Evolutionary conservation across 2,329 filamentous ascomycete genomes (phyloP).

Genomic region (Colletotrichum brevisporum): DNA sequence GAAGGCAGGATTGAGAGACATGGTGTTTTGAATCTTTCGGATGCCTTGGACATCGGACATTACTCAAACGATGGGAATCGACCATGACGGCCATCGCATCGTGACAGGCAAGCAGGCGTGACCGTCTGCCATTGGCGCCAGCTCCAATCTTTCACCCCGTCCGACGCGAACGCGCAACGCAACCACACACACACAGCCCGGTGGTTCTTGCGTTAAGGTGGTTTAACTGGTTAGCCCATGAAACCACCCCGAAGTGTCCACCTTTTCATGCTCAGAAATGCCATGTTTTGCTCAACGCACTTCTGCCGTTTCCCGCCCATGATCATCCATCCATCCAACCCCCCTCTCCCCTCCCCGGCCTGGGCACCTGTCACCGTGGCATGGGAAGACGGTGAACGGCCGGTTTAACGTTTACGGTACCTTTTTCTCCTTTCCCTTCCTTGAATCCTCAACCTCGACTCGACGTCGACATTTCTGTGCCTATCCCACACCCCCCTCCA

Average conservation of each 20-base stretch:
- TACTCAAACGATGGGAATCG: slow-evolving; percentile 30
- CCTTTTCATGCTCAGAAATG: slow-evolving; percentile 22
- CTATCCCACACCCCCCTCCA: slow-evolving; percentile 1
- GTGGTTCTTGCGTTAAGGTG: too few species aligned
- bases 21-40: slow-evolving; percentile 35
- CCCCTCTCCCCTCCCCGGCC: background rate
- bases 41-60: slow-evolving; percentile 26
- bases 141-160: slow-evolving; percentile 8
- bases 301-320: slow-evolving; percentile 26
- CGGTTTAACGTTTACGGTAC: slow-evolving; percentile 10
- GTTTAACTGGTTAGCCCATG: too few species aligned
- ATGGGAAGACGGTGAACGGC: slow-evolving; percentile 18
- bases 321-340: background rate
- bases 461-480: background rate
- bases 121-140: background rate
- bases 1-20: slow-evolving; percentile 23
- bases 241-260: slow-evolving; percentile 10
- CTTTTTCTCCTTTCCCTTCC: background rate
- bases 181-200: too few species aligned
- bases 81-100: slow-evolving; percentile 31
- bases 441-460: background rate
- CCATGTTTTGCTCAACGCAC: slow-evolving; percentile 37
- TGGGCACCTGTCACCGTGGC: too few species aligned
- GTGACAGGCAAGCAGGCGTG: slow-evolving; percentile 13
- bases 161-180: background rate